phyloP scores from a whole-genome alignment of 768 basidiomycete species.

The Cubamyces lactineus region DNA sequence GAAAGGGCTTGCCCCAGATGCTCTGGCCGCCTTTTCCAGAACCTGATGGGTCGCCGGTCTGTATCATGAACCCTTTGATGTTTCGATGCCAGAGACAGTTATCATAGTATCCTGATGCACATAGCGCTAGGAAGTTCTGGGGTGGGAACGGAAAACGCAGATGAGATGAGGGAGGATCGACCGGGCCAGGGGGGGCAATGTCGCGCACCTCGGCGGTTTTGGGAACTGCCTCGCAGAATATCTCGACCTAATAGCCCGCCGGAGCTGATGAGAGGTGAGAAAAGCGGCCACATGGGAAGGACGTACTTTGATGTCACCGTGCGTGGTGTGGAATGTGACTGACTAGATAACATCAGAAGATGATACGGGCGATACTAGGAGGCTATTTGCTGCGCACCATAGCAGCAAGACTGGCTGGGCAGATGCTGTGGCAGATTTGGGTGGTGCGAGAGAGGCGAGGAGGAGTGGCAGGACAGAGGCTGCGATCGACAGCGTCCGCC shows the following conservation, averaged over 20 bases:
- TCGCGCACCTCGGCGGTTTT: slow-evolving; percentile 84
- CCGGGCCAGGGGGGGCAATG: neutral
- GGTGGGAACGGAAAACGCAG: neutral
- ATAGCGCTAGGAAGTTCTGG: slow-evolving; percentile 94
- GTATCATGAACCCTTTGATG: slow-evolving; percentile 95
- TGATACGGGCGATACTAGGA: neutral
- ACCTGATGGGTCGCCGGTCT: slow-evolving; percentile 88
- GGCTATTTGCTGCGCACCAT: slow-evolving; percentile 29
- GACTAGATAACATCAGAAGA: slow-evolving; percentile 50
- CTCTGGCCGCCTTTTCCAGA: slow-evolving; percentile 97
- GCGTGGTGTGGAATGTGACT: slow-evolving; percentile 92
- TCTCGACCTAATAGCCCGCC: slow-evolving; percentile 66
- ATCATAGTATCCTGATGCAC: slow-evolving; percentile 88
- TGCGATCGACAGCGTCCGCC: slow-evolving; percentile 3
- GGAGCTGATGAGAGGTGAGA: neutral
- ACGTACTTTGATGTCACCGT: slow-evolving; percentile 90
- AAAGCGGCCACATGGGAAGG: slow-evolving; percentile 6
- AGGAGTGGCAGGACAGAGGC: neutral
- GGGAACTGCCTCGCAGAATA: slow-evolving; percentile 97
- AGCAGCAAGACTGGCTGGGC: slow-evolving; percentile 10
- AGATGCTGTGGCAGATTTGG: neutral
- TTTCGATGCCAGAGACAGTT: slow-evolving; percentile 89
- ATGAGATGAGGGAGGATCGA: neutral
- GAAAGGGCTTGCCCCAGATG: slow-evolving; percentile 91
- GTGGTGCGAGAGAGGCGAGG: slow-evolving; percentile 9